Conservation (phyloP, 176 grass and related monocot species). For the Rhynchospora breviuscula region DNA sequence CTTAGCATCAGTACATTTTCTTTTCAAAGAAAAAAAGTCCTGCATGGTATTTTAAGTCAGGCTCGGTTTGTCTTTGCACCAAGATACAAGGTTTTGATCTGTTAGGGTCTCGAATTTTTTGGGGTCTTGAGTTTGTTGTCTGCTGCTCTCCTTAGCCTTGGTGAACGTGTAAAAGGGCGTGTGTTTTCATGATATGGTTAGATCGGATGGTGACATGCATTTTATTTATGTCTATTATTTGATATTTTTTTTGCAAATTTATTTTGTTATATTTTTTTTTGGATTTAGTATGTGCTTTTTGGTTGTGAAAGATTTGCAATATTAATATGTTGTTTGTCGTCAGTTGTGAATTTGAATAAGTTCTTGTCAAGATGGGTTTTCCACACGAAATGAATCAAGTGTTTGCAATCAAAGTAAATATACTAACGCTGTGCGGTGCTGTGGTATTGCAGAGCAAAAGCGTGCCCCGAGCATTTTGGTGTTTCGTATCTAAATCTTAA, state of each 20-base stretch:
- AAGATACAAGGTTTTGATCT: neutral
- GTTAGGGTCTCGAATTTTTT: conserved; percentile 5
- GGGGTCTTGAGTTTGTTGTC: conserved; percentile 13
- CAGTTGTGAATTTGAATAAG: neutral
- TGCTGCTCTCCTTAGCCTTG: neutral
- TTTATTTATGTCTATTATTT: conserved; percentile 25
- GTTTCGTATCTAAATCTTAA: too few species aligned
- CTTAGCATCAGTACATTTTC: conserved; percentile 15
- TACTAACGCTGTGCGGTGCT: neutral
- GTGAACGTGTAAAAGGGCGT: neutral
- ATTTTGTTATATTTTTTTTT: neutral
- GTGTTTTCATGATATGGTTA: conserved; percentile 1
- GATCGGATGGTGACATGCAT: conserved; percentile 1
- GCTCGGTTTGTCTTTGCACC: conserved; percentile 15
- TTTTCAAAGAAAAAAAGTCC: conserved; percentile 13
- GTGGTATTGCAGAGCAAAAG: neutral
- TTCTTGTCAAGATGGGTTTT: too few species aligned
- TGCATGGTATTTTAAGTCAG: conserved; percentile 27
- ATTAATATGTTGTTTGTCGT: neutral
- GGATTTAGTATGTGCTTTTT: neutral
- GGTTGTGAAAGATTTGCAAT: neutral
- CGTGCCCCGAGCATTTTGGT: neutral
- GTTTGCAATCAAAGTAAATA: neutral
- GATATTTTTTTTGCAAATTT: neutral
- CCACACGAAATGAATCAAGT: neutral